Evolutionary conservation across 2,329 filamentous ascomycete species (phyloP), one percentile per base, ranked within the genome.

Genomic region (Scedosporium minutisporum): DNA sequence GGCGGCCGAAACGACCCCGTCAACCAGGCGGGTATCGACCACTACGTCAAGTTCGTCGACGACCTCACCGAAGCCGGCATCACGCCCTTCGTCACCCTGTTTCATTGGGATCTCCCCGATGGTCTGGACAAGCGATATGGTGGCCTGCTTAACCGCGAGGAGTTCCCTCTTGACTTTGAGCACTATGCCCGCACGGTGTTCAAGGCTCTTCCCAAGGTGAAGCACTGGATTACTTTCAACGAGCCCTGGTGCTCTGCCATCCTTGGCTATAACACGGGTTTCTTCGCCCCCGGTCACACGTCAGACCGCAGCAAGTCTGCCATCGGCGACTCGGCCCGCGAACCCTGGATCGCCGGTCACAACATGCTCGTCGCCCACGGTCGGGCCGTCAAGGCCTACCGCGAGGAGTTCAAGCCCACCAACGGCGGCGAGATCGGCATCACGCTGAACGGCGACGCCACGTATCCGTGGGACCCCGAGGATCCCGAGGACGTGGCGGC

Each of bases 171-270:
- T 64, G 91, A 96, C 76, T 96, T 86, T 71, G 87, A 88, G 68
- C 78, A 88, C 75, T 96, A 93, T 71, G 88, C 91, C 9, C 86
- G 87, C 65, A 79, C 91, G 57, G 80, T 91, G 69, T 96, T 92
- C 77, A 81, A 87, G 71, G 84, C 86, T 1, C 80, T 96, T 58
- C 83, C 86, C 62, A 88, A 87, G 74, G 90, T 92, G 70, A 91
- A 91, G 78, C 82, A 90, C 76, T 96, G 91, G 91, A 90, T 93
- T 73, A 95, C 90, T 27, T 91, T 93, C 77, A 95, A 95, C 73
- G 91, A 96, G 78, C 91, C 91, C 3, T 95, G 89, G 86, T 96
- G 90, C 76, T 90, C 86, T 66, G 85, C 88, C 61, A 87, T 95
- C 65, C 81, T 95, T 51, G 91, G 91, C 42, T 95, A 93, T 76